Evolutionary conservation across 2,329 filamentous ascomycete species (phyloP), one percentile per base, ranked within the genome.

Genomic region (Capronia epimyces): DNA sequence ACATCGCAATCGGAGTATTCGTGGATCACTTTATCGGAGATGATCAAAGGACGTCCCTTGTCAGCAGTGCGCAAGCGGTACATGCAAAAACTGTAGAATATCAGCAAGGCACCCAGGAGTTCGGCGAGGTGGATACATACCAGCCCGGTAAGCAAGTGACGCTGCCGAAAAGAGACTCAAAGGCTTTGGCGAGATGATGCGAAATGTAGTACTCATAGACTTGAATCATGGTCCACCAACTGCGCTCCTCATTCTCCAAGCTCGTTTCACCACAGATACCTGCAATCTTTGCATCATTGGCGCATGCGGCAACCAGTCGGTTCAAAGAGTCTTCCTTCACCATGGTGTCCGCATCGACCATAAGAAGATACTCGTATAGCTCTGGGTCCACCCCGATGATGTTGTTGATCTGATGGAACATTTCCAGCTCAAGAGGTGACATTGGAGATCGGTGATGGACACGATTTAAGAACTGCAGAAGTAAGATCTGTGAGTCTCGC

Each of bases 141-240:
- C 93, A 98, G 80, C 93, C 93, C 59, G 93, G 93, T 75, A 98
- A 83, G 84, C 93, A 98, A 53, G 93, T 98, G 55, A 98, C 93
- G 69, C 89, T 95, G 66, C 90, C 93, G 65, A 98, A 98, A 54
- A 98, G 81, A 54, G 89, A 96, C 69, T 98, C 93, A 66, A 98
- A 98, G 56, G 93, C 89, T 75, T 98, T 98, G 47, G 93, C 78
- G 67, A 98, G 74, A 71, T 98, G 87, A 77, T 98, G 93, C 24
- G 93, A 97, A 66, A 98, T 98, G 69, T 90, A 98, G 76, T 98
- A 98, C 69, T 98, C 93, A 73, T 98, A 98, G 59, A 98, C 93
- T 69, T 98, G 93, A 64, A 98, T 98, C 93, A 98, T 98, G 10
- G 93, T 98, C 88, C 89, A 95, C 89, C 90, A 97, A 63, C 84